Evolutionary conservation across 192 early-diverging fungal genomes (phyloP).

Genomic region (Podila epigama): DNA sequence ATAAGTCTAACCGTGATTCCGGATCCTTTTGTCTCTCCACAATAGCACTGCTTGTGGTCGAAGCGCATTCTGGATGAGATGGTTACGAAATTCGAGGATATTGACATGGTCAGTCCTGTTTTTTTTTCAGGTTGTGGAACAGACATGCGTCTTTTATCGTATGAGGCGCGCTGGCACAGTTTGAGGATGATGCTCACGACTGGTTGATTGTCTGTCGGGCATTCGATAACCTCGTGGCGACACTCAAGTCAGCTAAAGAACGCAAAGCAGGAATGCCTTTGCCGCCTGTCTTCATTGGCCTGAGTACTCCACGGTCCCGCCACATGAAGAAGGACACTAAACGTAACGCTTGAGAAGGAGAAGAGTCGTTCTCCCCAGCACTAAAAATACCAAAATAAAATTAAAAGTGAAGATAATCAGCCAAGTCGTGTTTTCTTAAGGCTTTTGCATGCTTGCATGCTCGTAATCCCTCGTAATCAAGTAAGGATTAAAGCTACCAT

Average conservation of each 20-base stretch:
- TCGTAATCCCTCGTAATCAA: too few relatives aligned
- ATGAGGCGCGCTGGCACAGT: slow-evolving; percentile 10
- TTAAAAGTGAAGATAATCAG: too few relatives aligned
- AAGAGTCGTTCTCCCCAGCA: too few relatives aligned
- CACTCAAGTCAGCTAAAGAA: neutral
- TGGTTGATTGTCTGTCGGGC: slow-evolving; percentile 12
- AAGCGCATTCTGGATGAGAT: slow-evolving; percentile 11
- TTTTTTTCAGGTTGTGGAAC: slow-evolving; percentile 11
- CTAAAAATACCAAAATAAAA: too few relatives aligned
- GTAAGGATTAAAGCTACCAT: too few relatives aligned
- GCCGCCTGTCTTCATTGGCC: slow-evolving; percentile 5
- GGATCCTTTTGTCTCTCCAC: neutral
- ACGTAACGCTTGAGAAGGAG: too few relatives aligned
- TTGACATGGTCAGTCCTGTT: neutral
- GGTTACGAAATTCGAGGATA: slow-evolving; percentile 9
- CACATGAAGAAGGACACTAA: too few relatives aligned
- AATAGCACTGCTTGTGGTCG: slow-evolving; percentile 13
- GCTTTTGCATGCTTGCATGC: too few relatives aligned
- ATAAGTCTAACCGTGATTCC: neutral
- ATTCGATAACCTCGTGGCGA: slow-evolving; percentile 9
- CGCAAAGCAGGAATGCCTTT: slow-evolving; percentile 1
- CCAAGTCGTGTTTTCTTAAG: too few relatives aligned
- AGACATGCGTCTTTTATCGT: slow-evolving; percentile 7
- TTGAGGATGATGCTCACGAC: slow-evolving; percentile 6
- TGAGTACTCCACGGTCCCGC: neutral